phyloP scores from a whole-genome alignment of 2,329 filamentous ascomycete species.

The Arthrobotrys pseudoclavata region DNA sequence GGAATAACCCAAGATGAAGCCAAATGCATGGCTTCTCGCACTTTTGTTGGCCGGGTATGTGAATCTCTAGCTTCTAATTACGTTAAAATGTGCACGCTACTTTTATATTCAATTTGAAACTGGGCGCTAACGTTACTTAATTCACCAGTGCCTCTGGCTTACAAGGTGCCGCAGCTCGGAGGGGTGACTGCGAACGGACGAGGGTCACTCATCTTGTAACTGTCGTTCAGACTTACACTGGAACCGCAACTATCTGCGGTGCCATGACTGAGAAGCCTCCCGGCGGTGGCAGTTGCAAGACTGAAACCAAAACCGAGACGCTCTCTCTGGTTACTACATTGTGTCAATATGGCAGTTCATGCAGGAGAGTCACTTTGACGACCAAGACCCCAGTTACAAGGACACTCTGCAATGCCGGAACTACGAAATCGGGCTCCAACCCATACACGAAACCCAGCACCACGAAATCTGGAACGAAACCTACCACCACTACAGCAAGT shows the following conservation, averaged over 20 bases:
- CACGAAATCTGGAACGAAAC: background rate
- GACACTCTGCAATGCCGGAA: background rate
- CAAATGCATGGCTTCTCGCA: background rate
- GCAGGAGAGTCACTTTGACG: background rate
- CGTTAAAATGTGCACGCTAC: background rate
- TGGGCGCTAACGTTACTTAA: background rate
- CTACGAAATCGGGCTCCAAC: background rate
- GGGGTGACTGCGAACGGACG: background rate
- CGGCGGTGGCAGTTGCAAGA: background rate
- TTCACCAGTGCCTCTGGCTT: constrained; percentile 10
- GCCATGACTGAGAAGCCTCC: constrained; percentile 1
- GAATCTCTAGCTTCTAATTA: background rate
- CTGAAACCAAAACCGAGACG: background rate
- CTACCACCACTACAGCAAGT: background rate
- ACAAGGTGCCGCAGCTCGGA: constrained; percentile 5
- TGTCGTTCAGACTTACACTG: constrained; percentile 1
- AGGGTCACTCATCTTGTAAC: constrained; percentile 3
- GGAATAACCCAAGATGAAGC: constrained; percentile 21
- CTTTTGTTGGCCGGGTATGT: constrained; percentile 25
- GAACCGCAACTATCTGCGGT: background rate
- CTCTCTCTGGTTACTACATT: constrained; percentile 1
- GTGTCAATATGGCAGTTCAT: background rate
- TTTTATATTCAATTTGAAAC: background rate
- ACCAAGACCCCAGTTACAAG: background rate
- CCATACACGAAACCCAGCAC: background rate